Evolutionary conservation across 2,329 filamentous ascomycete species (phyloP).

Genomic region (Teratosphaeria nubilosa): DNA sequence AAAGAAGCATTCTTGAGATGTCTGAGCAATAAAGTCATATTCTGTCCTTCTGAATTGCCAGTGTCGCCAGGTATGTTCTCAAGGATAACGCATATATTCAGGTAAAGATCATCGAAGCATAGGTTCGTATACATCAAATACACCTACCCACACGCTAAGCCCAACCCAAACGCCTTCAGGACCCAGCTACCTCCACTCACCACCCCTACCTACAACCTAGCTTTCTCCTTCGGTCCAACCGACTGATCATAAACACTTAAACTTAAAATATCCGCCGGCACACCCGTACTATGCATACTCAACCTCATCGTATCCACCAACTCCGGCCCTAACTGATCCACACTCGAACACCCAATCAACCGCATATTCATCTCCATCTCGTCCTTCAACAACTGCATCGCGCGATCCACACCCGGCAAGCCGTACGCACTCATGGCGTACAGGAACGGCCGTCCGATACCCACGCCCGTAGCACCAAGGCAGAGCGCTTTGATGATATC

Average conservation of each 20-base stretch:
- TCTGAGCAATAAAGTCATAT: background rate
- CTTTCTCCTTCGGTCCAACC: conserved; percentile 27
- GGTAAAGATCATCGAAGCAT: background rate
- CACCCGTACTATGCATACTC: conserved; percentile 46
- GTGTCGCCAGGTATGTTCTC: too few relatives aligned
- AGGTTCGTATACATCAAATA: background rate
- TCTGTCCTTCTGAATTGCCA: too few relatives aligned
- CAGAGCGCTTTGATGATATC: conserved; percentile 95
- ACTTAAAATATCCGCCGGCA: conserved; percentile 53
- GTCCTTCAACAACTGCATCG: conserved; percentile 65
- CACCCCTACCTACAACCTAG: conserved; percentile 14
- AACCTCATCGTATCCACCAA: conserved; percentile 71
- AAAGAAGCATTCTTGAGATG: background rate
- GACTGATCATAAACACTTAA: conserved; percentile 46
- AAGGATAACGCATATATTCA: background rate
- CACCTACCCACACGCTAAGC: background rate
- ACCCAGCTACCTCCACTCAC: background rate
- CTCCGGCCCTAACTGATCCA: conserved; percentile 70
- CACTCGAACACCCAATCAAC: conserved; percentile 65
- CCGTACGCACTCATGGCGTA: conserved; percentile 96
- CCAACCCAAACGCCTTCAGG: too few relatives aligned
- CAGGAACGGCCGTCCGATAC: conserved; percentile 87
- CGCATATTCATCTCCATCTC: conserved; percentile 99
- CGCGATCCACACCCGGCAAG: conserved; percentile 72
- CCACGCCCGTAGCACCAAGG: conserved; percentile 81